Evolutionary conservation across 2,329 filamentous ascomycete genomes (phyloP), one percentile per base, ranked within the genome.

Genomic region (Scortechinia acanthostroma): DNA sequence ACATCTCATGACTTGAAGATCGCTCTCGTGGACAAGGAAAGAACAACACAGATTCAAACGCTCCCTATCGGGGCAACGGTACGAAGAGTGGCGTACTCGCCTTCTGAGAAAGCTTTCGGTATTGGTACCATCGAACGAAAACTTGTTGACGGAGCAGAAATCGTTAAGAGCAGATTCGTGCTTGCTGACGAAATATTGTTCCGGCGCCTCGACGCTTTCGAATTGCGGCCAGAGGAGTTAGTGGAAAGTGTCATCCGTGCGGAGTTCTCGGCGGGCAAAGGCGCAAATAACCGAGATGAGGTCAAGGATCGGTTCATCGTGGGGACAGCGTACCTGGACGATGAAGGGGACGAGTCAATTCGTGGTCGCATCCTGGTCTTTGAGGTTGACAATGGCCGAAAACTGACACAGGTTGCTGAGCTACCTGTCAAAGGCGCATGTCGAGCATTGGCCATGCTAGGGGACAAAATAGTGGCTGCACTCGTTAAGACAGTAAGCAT

Each of bases 131-230:
- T 97, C 48, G 82, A 83, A 50, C 80, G 90, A 15, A 80, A 85
- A 44, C 64, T 96, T 1, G 65, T 74, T 10, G 67, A 78, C 5
- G 86, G 86, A 14, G 80, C 81, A 51, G 93, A 98, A 61, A 64
- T 83, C 3, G 74, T 95, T 13, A 76, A 78, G 6, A 91, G 87
- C 54, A 82, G 83, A n/a, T 87, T 98, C 57, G 85, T 85, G 55
- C 76, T 98, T 1, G 90, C 94, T 1, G 91, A 98, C 54, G 93
- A 97, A 57, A 80, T 96, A 23, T 70, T 88, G 16, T 95, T 97
- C 61, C 80, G 86, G 48, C 77, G 85, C 44, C 71, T 96, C 1
- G 88, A 80, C 87, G 50, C 60, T 74, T 4, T 65, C 97, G 14
- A 65, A 73, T 10, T 58, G 57, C 60, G 63, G 2, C 61, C 65